Percentiles rank a stretch among this genome's conserved stretches.
phyloP scores from a whole-genome alignment of 306 rosid genomes.

The Malus orientalis region DNA sequence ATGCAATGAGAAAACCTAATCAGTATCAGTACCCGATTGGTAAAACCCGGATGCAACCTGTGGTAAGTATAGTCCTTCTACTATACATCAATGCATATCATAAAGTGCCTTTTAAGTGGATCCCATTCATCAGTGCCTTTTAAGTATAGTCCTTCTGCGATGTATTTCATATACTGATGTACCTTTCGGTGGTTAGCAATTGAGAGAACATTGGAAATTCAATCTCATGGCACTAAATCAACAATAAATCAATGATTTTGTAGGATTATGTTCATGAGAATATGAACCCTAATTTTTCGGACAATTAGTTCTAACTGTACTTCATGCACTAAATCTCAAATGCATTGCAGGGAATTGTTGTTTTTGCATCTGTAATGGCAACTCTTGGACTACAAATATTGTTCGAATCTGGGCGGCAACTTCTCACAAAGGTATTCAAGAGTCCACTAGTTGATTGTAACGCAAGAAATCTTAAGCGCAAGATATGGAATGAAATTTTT shows the following conservation, averaged over 20 bases:
- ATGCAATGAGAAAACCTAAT: conserved; percentile 82
- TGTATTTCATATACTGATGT: no score
- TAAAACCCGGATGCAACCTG: conserved; percentile 90
- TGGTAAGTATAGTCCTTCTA: conserved; percentile 30
- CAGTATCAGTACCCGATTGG: conserved; percentile 69
- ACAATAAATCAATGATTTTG: not conserved
- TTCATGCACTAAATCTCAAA: not conserved
- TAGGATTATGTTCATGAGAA: not conserved
- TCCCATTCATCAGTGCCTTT: no score
- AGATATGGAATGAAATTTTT: no score
- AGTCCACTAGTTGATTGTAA: not conserved
- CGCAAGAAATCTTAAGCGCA: no score
- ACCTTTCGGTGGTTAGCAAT: no score
- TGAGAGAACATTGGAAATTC: not conserved
- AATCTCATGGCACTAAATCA: not conserved
- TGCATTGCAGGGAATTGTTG: conserved; percentile 70
- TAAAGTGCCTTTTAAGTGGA: not conserved
- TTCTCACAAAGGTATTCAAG: conserved; percentile 46
- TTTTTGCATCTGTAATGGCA: conserved; percentile 88
- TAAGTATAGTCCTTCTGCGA: no score
- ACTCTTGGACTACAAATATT: conserved; percentile 87
- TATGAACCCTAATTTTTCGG: not conserved
- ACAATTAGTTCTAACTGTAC: not conserved
- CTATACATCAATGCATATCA: not conserved
- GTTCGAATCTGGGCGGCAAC: conserved; percentile 67